These are phyloP conservation scores for Silybum marianum DNA, from an alignment of 129 eudicot species.

Conservation along the genomic window DNA sequence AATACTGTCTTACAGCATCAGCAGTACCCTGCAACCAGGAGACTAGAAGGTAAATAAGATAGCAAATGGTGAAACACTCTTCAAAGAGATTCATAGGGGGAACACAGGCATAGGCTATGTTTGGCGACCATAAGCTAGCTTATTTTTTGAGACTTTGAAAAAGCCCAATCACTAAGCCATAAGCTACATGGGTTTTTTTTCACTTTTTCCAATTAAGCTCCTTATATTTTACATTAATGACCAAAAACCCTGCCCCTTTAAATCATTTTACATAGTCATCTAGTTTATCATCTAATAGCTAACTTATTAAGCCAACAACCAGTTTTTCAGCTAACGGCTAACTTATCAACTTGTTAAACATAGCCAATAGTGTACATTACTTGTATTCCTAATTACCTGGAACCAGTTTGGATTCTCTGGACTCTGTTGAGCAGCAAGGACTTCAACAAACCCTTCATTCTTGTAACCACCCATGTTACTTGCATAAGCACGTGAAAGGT, in stretches of 20 bases:
- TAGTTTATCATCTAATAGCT: neutral
- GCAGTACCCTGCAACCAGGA: constrained; percentile 77
- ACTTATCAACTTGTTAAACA: neutral
- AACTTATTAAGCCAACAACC: neutral
- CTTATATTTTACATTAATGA: too few relatives aligned
- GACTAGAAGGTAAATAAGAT: neutral
- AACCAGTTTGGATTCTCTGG: constrained; percentile 99
- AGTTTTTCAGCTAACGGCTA: neutral
- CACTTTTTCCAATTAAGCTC: too few relatives aligned
- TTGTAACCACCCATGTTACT: constrained; percentile 98
- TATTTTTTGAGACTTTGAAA: too few relatives aligned
- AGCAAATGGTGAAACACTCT: neutral
- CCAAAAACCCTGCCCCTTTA: too few relatives aligned
- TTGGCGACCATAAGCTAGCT: too few relatives aligned
- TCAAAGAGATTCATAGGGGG: too few relatives aligned
- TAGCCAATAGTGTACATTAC: neutral
- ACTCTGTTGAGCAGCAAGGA: constrained; percentile 99
- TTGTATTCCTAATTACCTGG: constrained; percentile 51
- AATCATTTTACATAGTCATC: neutral
- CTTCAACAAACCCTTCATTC: constrained; percentile 99
- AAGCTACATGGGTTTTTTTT: too few relatives aligned
- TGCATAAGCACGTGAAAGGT: constrained; percentile 94
- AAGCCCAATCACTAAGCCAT: too few relatives aligned
- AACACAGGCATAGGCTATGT: too few relatives aligned
- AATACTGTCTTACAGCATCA: constrained; percentile 97